Conservation (phyloP, 441 rosid species). For the Omphalea diandra region DNA sequence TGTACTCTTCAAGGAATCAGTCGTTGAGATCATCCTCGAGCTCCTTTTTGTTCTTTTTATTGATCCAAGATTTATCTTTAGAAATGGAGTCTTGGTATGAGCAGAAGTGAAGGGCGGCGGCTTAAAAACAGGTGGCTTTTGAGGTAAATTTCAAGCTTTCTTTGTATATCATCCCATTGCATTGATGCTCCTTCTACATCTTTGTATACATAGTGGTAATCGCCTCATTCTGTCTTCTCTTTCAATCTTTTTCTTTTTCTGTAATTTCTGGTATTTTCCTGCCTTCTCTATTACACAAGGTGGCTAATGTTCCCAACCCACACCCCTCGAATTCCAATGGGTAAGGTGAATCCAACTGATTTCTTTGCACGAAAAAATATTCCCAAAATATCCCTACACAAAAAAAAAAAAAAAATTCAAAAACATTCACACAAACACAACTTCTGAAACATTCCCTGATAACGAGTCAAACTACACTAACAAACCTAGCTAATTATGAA, state of each 20-base stretch:
- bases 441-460: no score
- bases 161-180: conserved; percentile 98
- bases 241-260: background rate
- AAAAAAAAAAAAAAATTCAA: no score
- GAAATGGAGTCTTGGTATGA: conserved; percentile 64
- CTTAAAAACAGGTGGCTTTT: conserved; percentile 81
- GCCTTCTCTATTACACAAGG: no score
- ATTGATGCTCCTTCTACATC: conserved; percentile 97
- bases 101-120: conserved; percentile 79
- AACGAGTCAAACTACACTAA: no score
- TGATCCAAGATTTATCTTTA: conserved; percentile 78
- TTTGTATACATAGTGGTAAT: conserved; percentile 95
- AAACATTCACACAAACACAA: no score
- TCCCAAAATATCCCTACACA: no score
- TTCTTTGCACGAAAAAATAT: no score
- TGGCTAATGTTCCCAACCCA: no score
- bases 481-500: no score
- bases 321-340: no score
- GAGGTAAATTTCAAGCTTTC: conserved; percentile 88
- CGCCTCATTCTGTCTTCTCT: conserved; percentile 65
- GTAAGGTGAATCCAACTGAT: no score
- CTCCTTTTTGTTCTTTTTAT: conserved; percentile 71
- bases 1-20: conserved; percentile 92
- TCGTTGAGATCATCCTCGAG: conserved; percentile 87
- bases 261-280: background rate